Evolutionary conservation across 2,329 filamentous ascomycete species (phyloP), one percentile per base, ranked within the genome.

Genomic region (Neonectria neomacrospora): DNA sequence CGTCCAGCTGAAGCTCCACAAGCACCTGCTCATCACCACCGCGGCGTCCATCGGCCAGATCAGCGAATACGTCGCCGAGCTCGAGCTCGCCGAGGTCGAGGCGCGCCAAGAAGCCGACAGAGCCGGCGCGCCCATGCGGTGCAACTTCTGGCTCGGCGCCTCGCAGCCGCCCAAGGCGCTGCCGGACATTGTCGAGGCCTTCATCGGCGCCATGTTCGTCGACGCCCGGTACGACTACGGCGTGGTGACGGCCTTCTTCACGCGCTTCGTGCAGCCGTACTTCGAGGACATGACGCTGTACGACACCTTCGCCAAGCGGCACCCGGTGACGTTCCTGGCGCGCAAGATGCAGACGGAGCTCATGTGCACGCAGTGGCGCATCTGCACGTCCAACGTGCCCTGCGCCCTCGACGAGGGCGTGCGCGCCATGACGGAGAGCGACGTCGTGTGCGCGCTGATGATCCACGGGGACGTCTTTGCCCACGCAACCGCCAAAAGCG

Each of bases 231-330:
- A 95, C 79, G 81, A 96, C 73, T 97, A 91, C 77, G 76, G 77
- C 12, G 83, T 89, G 18, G 91, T 98, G 1, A 87, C 91, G 66
- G 75, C 75, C 0, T 98, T 99, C 79, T 97, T 97, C 78, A 79
- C 87, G n/a, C 75, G 72, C 14, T 88, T 94, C 67, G 86, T 98
- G 58, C 84, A 85, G 60, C 89, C 88, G 3, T 97, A 89, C 79
- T 98, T 98, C 75, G 82, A 86, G 54, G 91, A 97, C 77, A 97
- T 98, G 89, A 81, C 84, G 3, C 85, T 96, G 41, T 97, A 97
- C 77, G 94, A 98, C 76, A 88, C 87, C 0, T 97, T 92, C 76
- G 94, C 93, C 2, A 93, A 91, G 71, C 91, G 91, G 34, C 94
- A 98, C 70, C 95, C 95, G 0, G 90, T 92, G 4, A 97, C 92